Evolutionary conservation across 192 early-diverging fungal species (phyloP).

Genomic region (Backusella circina): DNA sequence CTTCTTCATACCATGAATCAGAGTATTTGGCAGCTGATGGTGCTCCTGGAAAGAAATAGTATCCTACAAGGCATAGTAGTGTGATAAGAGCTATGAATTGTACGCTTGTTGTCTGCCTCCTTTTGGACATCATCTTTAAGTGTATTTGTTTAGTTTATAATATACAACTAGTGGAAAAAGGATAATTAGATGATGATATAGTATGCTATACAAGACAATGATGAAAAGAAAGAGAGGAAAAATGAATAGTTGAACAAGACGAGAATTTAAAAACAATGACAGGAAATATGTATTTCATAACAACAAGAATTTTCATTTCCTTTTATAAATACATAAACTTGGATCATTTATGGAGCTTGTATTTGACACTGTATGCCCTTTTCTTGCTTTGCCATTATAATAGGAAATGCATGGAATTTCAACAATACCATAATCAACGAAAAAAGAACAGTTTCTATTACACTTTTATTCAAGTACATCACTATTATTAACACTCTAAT

Average conservation of each 20-base stretch:
- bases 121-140: slow-evolving; percentile 18
- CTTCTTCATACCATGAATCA: background rate
- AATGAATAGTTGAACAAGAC: background rate
- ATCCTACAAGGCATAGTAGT: background rate
- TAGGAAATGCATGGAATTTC: background rate
- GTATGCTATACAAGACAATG: background rate
- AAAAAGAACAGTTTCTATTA: background rate
- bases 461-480: background rate
- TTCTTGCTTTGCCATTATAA: background rate
- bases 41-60: background rate
- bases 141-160: background rate
- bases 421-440: too few species aligned
- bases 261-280: slow-evolving; percentile 2
- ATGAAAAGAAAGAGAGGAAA: background rate
- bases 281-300: background rate
- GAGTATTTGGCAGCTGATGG: background rate
- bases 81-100: slow-evolving; percentile 2
- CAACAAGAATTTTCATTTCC: background rate
- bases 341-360: background rate
- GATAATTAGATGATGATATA: background rate
- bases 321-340: background rate
- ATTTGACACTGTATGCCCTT: background rate
- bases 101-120: slow-evolving; percentile 14
- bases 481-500: background rate
- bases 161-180: background rate